Base-by-base conservation (phyloP, 352 stramenopile genomes). In the Phytopythium vexans region DNA sequence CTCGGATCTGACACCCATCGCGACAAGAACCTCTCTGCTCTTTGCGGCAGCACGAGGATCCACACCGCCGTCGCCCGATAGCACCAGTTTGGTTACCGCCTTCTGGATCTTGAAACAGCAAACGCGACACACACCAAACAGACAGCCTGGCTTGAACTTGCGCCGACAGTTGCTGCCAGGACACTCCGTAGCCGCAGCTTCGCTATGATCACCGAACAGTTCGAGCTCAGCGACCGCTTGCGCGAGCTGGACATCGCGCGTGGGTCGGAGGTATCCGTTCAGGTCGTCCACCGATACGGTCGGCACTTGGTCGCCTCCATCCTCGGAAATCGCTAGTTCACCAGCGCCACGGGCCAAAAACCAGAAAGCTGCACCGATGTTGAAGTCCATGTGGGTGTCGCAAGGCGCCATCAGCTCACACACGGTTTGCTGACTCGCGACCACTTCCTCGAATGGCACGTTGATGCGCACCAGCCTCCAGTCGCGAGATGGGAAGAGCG, bases 381-480 rank as follows among this genome's bases (percentile, higher is more conserved):
- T 99, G 41, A 99, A 97, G 74, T 99, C 95, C 96, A 99, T 99
- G 47, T 96, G 88, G 3, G 86, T 97, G 10, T 86, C 77, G 39
- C 92, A 86, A 21, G 96, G 89, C 52, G 66, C 44, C 56, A 98
- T 89, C 1, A 99, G 69, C 21, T 59, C 63, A 31, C 77, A 56
- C 3, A 99, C 75, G 41, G 82, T 68, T 16, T 52, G 41, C 62
- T 97, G 88, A 8, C 74, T 15, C 11, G 59, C 56, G 15, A 77
- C 49, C 10, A 98, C 87, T 39, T 93, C 73, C 8, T 65, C 54
- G 56, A 84, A 95, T 34, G 65, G 52, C 15, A 97, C 81, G 67
- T 97, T 80, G 1, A 97, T 68, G 12, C 75, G 69, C 34, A 98
- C 58, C 7, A 98, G 88, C 42, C 74, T 67, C 88, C 88, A 98